Evolutionary conservation across 768 basidiomycete genomes (phyloP), one percentile per base, ranked within the genome.

Genomic region (Suillus tomentosus): DNA sequence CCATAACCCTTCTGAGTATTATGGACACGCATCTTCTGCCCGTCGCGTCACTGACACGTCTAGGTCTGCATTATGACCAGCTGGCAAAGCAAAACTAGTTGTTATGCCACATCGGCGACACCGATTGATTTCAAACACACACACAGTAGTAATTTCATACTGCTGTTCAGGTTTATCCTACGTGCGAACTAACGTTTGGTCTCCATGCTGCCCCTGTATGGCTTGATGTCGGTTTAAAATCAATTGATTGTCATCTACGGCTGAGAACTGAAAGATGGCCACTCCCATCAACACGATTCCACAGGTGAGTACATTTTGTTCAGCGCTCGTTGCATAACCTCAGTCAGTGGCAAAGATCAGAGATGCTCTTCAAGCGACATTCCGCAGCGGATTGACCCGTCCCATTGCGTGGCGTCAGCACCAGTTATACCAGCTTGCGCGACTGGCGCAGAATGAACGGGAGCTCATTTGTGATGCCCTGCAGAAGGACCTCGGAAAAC

Each of bases 341-440:
- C 34, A 45, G 27, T 22, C 24, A 14, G 66, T 8, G 22, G 47
- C 19, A 5, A 55, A 80, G 80, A 77, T 79, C 64, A 72, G 78
- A 65, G 74, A 73, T 13, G 43, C 68, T 0, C 71, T 90, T 7
- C 76, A 73, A 7, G 70, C 74, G 40, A 83, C 83, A 6, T 91
- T 90, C 75, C 73, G 73, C 24, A 67, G 79, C 0, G 84, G 86
- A 3, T 67, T 77, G 42, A 82, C 86, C 0, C 79, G 78, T n/a
- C 76, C 85, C 3, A 68, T 91, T 43, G 73, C 75, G 64, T 92
- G 84, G 82, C 83, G 91, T 17, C 82, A 84, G 61, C 80, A 83
- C 55, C 91, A 93, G 67, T 80, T 92, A 50, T 77, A 79, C 50
- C 86, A 87, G 67, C 79, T 92, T 39, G 87, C 84, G 31, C 83